A percentile compares a stretch with the other conserved stretches of the same genome.
phyloP scores from a whole-genome alignment of 2,329 filamentous ascomycete species.

The Fusarium paranaense region DNA sequence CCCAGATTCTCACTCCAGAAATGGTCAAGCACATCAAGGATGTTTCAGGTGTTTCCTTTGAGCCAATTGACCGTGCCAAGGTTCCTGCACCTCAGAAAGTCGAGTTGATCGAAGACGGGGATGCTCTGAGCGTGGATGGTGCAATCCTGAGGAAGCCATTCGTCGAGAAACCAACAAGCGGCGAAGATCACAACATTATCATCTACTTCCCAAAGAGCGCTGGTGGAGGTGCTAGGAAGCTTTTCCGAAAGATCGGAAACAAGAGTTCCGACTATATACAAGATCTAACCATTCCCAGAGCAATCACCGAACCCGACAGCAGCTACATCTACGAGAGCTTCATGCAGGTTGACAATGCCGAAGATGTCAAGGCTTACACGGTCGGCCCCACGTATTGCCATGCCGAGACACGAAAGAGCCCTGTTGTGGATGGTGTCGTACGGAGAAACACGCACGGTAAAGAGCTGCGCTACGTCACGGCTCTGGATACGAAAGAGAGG shows the following conservation, averaged over 20 bases:
- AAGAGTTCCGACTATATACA: slow-evolving; percentile 96
- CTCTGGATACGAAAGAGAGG: slow-evolving; percentile 82
- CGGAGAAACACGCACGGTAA: slow-evolving; percentile 97
- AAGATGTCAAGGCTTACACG: slow-evolving; percentile 98
- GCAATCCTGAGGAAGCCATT: slow-evolving; percentile 88
- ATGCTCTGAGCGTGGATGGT: slow-evolving; percentile 90
- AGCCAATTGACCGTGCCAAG: slow-evolving; percentile 74
- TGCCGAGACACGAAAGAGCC: slow-evolving; percentile 96
- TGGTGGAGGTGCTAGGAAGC: slow-evolving; percentile 87
- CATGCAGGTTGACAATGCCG: slow-evolving; percentile 93
- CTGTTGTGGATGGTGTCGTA: slow-evolving; percentile 95
- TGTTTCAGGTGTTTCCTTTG: slow-evolving; percentile 80
- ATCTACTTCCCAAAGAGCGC: slow-evolving; percentile 93
- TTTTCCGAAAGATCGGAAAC: slow-evolving; percentile 98
- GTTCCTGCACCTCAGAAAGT: slow-evolving; percentile 77
- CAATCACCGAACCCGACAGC: slow-evolving; percentile 80
- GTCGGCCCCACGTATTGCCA: slow-evolving; percentile 94
- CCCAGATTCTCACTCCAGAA: slow-evolving; percentile 80
- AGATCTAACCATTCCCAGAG: slow-evolving; percentile 79
- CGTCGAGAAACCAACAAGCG: slow-evolving; percentile 97
- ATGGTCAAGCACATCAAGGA: slow-evolving; percentile 84
- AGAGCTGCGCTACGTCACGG: slow-evolving; percentile 94
- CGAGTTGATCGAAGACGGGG: slow-evolving; percentile 88
- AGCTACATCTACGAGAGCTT: slow-evolving; percentile 99
- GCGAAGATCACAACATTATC: slow-evolving; percentile 98